phyloP scores from a whole-genome alignment of 495 filamentous ascomycete genomes.

The Penicillium subrubescens region DNA sequence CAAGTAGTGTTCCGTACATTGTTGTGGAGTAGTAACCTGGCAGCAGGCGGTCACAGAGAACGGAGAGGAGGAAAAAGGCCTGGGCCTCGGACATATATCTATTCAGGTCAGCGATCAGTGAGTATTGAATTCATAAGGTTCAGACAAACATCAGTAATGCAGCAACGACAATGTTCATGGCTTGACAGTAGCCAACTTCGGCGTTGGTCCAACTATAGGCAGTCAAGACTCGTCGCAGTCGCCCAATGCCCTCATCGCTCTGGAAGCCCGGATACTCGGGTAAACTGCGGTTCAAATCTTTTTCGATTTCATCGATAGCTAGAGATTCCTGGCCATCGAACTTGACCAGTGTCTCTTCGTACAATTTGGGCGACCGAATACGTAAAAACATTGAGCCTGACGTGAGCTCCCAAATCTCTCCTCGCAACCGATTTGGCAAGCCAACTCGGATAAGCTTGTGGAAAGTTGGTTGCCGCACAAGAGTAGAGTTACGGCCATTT shows the following conservation, averaged over 20 bases:
- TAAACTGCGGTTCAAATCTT: slow-evolving; percentile 92
- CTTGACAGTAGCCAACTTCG: slow-evolving; percentile 96
- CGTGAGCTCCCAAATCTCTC: slow-evolving; percentile 94
- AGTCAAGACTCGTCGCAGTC: slow-evolving; percentile 84
- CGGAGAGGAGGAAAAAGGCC: slow-evolving; percentile 91
- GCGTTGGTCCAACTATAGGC: slow-evolving; percentile 96
- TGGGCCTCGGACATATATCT: slow-evolving; percentile 96
- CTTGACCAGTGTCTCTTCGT: slow-evolving; percentile 78
- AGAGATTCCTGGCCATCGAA: slow-evolving; percentile 81
- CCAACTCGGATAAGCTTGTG: slow-evolving; percentile 96
- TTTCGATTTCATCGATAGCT: slow-evolving; percentile 98
- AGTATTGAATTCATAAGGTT: background rate
- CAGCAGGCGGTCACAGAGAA: slow-evolving; percentile 88
- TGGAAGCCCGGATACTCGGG: slow-evolving; percentile 98
- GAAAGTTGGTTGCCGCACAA: slow-evolving; percentile 94
- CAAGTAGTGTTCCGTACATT: slow-evolving; percentile 97
- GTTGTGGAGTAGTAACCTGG: slow-evolving; percentile 97
- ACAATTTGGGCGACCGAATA: slow-evolving; percentile 81
- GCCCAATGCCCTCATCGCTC: slow-evolving; percentile 90
- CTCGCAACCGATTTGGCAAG: slow-evolving; percentile 86
- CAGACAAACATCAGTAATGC: slow-evolving; percentile 79
- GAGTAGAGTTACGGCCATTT: slow-evolving; percentile 89
- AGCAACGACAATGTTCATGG: slow-evolving; percentile 99
- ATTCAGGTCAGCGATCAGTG: slow-evolving; percentile 23
- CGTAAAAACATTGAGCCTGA: slow-evolving; percentile 88